Conservation (phyloP, 108 stramenopile species). For the Aurantiochytrium sp. region DNA sequence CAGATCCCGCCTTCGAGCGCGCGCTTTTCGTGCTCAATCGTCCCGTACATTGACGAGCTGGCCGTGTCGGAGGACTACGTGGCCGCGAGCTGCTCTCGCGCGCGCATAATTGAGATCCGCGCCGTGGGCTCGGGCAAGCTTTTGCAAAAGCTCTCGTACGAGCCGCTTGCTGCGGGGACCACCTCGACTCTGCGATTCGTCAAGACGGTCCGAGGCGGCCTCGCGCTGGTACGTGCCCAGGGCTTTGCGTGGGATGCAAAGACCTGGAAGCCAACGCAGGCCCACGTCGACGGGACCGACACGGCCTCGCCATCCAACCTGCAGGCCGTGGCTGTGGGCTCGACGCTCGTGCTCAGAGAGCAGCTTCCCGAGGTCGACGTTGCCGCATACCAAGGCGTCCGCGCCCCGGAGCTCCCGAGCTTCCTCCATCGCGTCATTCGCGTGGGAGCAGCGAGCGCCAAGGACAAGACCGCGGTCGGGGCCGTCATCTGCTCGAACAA, state of each 20-base stretch:
- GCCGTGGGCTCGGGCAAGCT: not conserved
- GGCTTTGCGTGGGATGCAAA: not conserved
- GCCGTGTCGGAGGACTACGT: not conserved
- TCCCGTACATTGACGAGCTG: not conserved
- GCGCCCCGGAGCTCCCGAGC: no score
- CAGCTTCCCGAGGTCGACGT: no score
- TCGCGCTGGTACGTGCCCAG: no score
- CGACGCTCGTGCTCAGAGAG: no score
- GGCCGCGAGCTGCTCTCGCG: not conserved
- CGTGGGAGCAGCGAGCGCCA: not conserved
- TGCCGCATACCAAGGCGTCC: no score
- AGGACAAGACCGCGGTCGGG: not conserved
- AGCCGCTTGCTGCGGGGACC: not conserved
- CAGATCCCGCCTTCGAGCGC: no score
- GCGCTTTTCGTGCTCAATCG: not conserved
- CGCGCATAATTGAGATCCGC: not conserved
- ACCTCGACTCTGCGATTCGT: not conserved
- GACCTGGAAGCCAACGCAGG: not conserved
- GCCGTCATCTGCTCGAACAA: not conserved
- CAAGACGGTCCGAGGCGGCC: no score
- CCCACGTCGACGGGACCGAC: no score
- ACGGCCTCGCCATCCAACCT: no score
- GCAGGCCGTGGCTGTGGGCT: no score
- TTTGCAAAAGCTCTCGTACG: not conserved
- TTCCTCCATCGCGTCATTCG: no score